phyloP scores from a whole-genome alignment of 2,329 filamentous ascomycete species.

The Gnomoniopsis sp. region DNA sequence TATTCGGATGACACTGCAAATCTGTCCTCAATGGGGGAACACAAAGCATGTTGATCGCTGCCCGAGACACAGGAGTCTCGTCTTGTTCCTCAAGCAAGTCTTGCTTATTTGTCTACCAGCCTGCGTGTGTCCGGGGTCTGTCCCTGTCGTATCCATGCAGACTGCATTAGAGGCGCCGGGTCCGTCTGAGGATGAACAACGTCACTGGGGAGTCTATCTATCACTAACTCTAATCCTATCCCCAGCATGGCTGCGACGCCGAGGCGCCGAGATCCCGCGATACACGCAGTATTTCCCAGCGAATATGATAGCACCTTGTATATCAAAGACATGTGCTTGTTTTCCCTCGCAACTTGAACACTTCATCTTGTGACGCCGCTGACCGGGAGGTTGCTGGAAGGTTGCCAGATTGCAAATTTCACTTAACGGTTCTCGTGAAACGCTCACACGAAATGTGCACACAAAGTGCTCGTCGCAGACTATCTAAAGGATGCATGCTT shows the following conservation, averaged over 20 bases:
- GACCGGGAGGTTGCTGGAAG: no score
- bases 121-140: neutral
- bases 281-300: no score
- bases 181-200: neutral
- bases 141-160: neutral
- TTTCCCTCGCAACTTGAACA: no score
- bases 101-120: neutral
- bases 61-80: neutral
- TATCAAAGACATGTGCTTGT: no score
- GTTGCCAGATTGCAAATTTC: no score
- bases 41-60: neutral
- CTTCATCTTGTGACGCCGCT: no score
- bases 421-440: no score
- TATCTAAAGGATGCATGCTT: no score
- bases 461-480: neutral
- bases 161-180: neutral
- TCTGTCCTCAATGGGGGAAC: neutral
- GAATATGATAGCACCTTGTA: no score
- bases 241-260: neutral
- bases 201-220: neutral
- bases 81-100: neutral
- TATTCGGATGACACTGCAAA: neutral
- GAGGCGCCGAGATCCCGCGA: neutral
- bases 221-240: neutral
- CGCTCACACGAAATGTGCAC: no score